phyloP scores from a whole-genome alignment of 495 filamentous ascomycete species.

The Neurospora tetraspora region DNA sequence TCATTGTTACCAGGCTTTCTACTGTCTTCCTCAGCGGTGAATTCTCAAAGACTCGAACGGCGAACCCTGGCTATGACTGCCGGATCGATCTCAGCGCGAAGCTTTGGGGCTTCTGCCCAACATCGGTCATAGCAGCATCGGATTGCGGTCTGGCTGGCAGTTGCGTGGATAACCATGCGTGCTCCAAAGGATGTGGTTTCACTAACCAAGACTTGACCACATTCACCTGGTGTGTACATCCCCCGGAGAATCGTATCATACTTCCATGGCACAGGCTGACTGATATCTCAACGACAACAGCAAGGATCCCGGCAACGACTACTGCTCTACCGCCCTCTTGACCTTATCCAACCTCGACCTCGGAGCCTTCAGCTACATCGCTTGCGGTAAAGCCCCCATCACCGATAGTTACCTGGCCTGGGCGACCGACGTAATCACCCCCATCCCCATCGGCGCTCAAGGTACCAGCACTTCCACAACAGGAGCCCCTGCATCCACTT shows the following conservation, averaged over 20 bases:
- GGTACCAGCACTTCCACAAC: neutral
- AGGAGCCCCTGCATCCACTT: neutral
- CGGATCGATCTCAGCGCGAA: constrained; percentile 9
- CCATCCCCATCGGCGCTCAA: neutral
- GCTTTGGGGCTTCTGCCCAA: constrained; percentile 16
- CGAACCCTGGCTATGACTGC: constrained; percentile 11
- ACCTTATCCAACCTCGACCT: constrained; percentile 3
- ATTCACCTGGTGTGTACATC: constrained; percentile 12
- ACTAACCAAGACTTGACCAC: constrained; percentile 3
- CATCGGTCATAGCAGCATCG: neutral
- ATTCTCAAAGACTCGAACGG: constrained; percentile 1
- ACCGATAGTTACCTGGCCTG: constrained; percentile 6
- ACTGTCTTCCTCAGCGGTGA: constrained; percentile 6
- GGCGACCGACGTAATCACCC: neutral
- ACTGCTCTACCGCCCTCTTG: constrained; percentile 15
- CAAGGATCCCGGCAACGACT: constrained; percentile 3
- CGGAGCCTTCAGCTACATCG: constrained; percentile 11
- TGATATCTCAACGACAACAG: neutral
- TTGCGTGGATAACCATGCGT: constrained; percentile 12
- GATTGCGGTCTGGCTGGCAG: constrained; percentile 15
- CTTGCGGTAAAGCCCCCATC: constrained; percentile 4
- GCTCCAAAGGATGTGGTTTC: constrained; percentile 6
- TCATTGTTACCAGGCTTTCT: constrained; percentile 4
- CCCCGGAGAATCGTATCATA: neutral
- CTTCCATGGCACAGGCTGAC: neutral